These are phyloP conservation scores for Linnemannia zychae DNA, from an alignment of 192 early-diverging fungal species.

Conservation along the genomic window DNA sequence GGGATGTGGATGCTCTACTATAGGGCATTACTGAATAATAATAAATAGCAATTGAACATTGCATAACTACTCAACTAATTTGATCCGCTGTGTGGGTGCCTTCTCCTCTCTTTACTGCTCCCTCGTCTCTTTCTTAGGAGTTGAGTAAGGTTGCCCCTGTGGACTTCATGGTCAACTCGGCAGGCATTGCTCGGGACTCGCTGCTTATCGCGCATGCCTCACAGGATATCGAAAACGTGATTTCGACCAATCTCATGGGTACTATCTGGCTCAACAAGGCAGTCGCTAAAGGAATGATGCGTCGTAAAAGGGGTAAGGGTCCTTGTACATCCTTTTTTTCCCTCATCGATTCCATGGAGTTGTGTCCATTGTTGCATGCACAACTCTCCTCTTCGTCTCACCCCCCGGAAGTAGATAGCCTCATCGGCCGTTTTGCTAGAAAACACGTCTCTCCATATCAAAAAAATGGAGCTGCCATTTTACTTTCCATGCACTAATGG, in stretches of 20 bases:
- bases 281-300: conserved; percentile 70
- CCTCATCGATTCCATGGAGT: background rate
- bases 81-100: conserved; percentile 29
- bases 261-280: conserved; percentile 72
- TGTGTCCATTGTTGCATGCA: background rate
- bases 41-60: background rate
- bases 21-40: background rate
- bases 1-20: background rate
- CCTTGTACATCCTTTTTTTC: background rate
- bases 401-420: background rate
- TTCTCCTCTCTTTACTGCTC: conserved; percentile 1
- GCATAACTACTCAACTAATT: conserved; percentile 11
- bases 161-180: conserved; percentile 64
- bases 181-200: conserved; percentile 70
- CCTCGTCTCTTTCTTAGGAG: conserved; percentile 20
- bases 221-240: conserved; percentile 65
- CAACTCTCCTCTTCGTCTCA: background rate
- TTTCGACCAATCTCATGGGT: conserved; percentile 79
- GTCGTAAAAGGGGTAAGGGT: conserved; percentile 62
- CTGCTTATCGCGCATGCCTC: conserved; percentile 62
- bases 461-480: background rate
- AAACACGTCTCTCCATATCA: background rate
- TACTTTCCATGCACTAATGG: background rate
- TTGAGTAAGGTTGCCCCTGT: conserved; percentile 40
- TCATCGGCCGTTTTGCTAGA: background rate